A percentile compares a stretch with the other conserved stretches of the same genome.
These are phyloP conservation scores for Blastobotrys indianensis DNA, from an alignment of 1,139 yeast species.

Conservation along the genomic window DNA sequence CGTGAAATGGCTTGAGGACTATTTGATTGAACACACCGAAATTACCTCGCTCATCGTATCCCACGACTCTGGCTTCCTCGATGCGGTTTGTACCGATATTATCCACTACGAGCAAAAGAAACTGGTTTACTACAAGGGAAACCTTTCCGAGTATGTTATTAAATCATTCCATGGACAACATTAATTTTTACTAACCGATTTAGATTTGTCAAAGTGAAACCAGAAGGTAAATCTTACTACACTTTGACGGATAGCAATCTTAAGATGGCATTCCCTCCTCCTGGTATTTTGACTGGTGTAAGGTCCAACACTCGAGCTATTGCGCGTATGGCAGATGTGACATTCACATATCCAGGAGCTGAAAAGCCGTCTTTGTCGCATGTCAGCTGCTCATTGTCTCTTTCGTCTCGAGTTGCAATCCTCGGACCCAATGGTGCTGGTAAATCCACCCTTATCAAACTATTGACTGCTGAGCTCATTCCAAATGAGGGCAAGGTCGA, in stretches of 20 bases:
- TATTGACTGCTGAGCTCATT: slow-evolving; percentile 83
- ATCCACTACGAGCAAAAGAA: slow-evolving; percentile 95
- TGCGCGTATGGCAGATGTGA: slow-evolving; percentile 81
- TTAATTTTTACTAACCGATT: slow-evolving; percentile 1
- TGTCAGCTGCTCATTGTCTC: slow-evolving; percentile 81
- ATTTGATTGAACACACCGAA: slow-evolving; percentile 65
- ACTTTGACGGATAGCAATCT: slow-evolving; percentile 91
- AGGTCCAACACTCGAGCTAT: slow-evolving; percentile 93
- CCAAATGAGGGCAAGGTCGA: slow-evolving; percentile 88
- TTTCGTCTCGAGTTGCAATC: slow-evolving; percentile 93
- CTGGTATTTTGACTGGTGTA: slow-evolving; percentile 94
- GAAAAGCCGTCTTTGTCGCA: slow-evolving; percentile 70
- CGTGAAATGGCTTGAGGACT: slow-evolving; percentile 91
- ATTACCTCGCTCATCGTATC: slow-evolving; percentile 94
- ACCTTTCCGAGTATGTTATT: slow-evolving; percentile 54
- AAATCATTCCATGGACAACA: background rate
- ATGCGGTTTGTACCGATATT: slow-evolving; percentile 91
- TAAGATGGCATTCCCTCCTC: slow-evolving; percentile 97
- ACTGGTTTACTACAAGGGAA: slow-evolving; percentile 93
- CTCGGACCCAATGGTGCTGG: slow-evolving; percentile 99
- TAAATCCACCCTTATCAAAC: slow-evolving; percentile 88
- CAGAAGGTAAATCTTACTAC: slow-evolving; percentile 94
- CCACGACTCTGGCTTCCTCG: slow-evolving; percentile 96
- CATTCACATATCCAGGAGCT: slow-evolving; percentile 87
- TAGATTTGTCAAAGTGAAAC: slow-evolving; percentile 74